Evolutionary conservation across 352 stramenopile genomes (phyloP).

Genomic region (Elongisporangium prolatum): DNA sequence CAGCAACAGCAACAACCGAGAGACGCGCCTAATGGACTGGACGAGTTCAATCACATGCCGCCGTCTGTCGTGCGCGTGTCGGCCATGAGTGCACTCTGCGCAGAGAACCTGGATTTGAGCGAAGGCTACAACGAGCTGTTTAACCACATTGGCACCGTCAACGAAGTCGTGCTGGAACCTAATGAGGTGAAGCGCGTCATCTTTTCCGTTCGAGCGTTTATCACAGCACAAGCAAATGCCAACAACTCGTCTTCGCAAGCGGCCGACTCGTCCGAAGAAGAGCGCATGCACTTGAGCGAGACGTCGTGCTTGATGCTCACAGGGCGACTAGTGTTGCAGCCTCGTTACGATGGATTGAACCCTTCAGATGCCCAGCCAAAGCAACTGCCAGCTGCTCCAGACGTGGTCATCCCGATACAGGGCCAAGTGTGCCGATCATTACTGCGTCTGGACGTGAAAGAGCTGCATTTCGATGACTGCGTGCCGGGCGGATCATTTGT

Average conservation of each 20-base stretch:
- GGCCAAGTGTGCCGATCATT: conserved; percentile 81
- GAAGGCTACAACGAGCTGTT: conserved; percentile 89
- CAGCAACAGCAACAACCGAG: conserved; percentile 24
- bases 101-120: conserved; percentile 78
- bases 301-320: conserved; percentile 76
- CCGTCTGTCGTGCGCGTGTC: conserved; percentile 67
- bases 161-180: conserved; percentile 55
- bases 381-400: conserved; percentile 27
- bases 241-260: conserved; percentile 9
- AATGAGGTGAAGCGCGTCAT: conserved; percentile 68
- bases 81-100: conserved; percentile 56
- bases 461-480: conserved; percentile 88
- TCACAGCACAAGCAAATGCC: conserved; percentile 24
- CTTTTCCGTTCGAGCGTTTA: conserved; percentile 70
- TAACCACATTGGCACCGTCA: conserved; percentile 75
- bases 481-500: conserved; percentile 83
- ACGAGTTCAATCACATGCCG: conserved; percentile 77
- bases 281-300: conserved; percentile 76
- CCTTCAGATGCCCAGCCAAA: conserved; percentile 12
- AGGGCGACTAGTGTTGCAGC: conserved; percentile 57
- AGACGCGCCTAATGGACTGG: conserved; percentile 18
- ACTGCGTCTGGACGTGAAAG: conserved; percentile 80
- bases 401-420: conserved; percentile 76
- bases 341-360: conserved; percentile 14
- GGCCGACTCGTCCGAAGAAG: conserved; percentile 78